Conservation (phyloP, 2,329 filamentous ascomycete genomes). For the Penicillium sp. region DNA sequence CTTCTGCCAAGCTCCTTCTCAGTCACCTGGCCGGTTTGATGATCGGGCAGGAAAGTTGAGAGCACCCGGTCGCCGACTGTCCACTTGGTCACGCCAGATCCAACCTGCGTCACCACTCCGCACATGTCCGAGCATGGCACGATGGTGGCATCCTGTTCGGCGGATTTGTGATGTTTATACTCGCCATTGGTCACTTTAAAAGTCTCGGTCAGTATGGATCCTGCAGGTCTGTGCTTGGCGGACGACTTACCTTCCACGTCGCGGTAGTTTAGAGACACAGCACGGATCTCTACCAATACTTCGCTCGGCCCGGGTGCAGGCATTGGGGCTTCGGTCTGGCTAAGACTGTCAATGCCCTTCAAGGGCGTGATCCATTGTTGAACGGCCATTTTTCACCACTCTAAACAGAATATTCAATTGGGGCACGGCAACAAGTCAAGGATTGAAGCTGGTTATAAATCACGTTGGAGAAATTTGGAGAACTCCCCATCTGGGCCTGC, state of each 20-base stretch:
- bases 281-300: conserved; percentile 45
- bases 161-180: conserved; percentile 57
- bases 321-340: conserved; percentile 38
- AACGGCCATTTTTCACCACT: conserved; percentile 15
- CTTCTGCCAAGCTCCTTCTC: conserved; percentile 49
- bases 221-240: not conserved
- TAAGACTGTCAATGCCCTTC: conserved; percentile 50
- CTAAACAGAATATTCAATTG: not conserved
- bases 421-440: not conserved
- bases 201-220: not conserved
- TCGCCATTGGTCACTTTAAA: conserved; percentile 53
- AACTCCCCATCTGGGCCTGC: not conserved
- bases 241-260: conserved; percentile 36
- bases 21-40: conserved; percentile 52
- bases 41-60: conserved; percentile 50
- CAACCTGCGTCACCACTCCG: conserved; percentile 49
- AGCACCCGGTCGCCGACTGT: conserved; percentile 57
- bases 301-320: conserved; percentile 46
- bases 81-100: conserved; percentile 42
- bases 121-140: conserved; percentile 65
- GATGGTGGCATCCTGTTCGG: conserved; percentile 38
- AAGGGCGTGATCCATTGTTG: conserved; percentile 49
- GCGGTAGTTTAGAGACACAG: conserved; percentile 49
- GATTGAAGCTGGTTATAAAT: not conserved
- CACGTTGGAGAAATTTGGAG: conserved; percentile 4